Evolutionary conservation across 805 yeast species (phyloP).

Genomic region (Maudiozyma saulgeensis): DNA sequence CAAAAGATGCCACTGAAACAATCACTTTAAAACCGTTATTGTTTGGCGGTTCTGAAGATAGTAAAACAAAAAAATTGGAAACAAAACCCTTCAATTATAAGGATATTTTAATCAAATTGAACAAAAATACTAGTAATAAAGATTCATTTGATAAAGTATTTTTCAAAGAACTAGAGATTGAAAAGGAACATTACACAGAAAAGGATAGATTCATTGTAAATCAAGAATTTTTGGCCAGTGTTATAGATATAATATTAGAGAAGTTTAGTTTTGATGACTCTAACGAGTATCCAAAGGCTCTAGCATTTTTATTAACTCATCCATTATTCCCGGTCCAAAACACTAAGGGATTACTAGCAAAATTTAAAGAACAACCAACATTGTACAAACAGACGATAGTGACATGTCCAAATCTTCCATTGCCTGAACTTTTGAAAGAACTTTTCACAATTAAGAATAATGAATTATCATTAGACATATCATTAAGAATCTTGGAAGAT

Average conservation of each 20-base stretch:
- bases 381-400: constrained; percentile 74
- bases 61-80: constrained; percentile 2
- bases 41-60: constrained; percentile 6
- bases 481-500: constrained; percentile 57
- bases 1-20: not conserved
- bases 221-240: constrained; percentile 39
- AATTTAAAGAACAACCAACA: constrained; percentile 47
- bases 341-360: constrained; percentile 45
- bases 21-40: constrained; percentile 22
- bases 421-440: constrained; percentile 54
- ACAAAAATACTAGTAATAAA: constrained; percentile 12
- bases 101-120: constrained; percentile 20
- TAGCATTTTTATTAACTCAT: constrained; percentile 74
- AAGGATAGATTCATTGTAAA: constrained; percentile 54
- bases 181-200: constrained; percentile 49
- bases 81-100: constrained; percentile 15
- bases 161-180: constrained; percentile 26
- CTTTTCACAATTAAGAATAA: constrained; percentile 47
- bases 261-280: constrained; percentile 8
- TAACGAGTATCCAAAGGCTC: constrained; percentile 42
- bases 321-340: constrained; percentile 67
- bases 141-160: constrained; percentile 27
- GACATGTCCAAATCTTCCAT: constrained; percentile 61
- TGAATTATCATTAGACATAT: constrained; percentile 58
- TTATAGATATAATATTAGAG: constrained; percentile 36